Evolutionary conservation across 495 filamentous ascomycete species (phyloP).

Genomic region (Talaromyces thailandensis): DNA sequence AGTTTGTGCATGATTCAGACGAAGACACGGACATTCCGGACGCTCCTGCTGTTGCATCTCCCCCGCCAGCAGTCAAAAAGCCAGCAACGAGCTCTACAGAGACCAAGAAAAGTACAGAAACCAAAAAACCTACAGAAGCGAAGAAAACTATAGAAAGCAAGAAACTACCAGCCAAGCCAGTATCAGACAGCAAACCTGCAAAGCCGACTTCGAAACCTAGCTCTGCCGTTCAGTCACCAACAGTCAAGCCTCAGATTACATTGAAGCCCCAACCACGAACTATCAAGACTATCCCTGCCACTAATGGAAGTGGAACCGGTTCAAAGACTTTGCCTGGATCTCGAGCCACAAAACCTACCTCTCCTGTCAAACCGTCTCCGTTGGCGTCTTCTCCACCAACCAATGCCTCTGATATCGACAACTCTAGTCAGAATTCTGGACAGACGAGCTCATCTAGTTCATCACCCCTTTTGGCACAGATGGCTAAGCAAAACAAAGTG

Average conservation of each 20-base stretch:
- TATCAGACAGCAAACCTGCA: slow-evolving; percentile 8
- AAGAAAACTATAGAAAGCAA: slow-evolving; percentile 13
- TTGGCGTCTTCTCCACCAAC: slow-evolving; percentile 67
- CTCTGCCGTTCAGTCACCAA: slow-evolving; percentile 9
- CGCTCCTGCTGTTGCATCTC: slow-evolving; percentile 27
- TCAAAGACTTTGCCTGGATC: slow-evolving; percentile 27
- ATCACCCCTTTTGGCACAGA: slow-evolving; percentile 34
- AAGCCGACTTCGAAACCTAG: slow-evolving; percentile 10
- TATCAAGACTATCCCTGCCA: slow-evolving; percentile 9
- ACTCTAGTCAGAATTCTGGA: slow-evolving; percentile 31
- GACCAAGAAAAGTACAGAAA: slow-evolving; percentile 12
- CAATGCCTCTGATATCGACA: slow-evolving; percentile 58
- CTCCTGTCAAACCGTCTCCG: slow-evolving; percentile 64
- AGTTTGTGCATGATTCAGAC: slow-evolving; percentile 69
- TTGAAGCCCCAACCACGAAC: slow-evolving; percentile 7
- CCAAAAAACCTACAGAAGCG: slow-evolving; percentile 13
- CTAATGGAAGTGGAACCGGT: slow-evolving; percentile 10
- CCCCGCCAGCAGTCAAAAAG: slow-evolving; percentile 19
- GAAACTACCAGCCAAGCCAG: slow-evolving; percentile 7
- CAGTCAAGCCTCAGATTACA: slow-evolving; percentile 12
- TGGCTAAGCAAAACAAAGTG: slow-evolving; percentile 20
- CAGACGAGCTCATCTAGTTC: slow-evolving; percentile 36
- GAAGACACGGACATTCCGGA: slow-evolving; percentile 53
- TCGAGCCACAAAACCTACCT: slow-evolving; percentile 34
- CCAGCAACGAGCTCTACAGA: slow-evolving; percentile 13